Evolutionary conservation across 2,329 filamentous ascomycete species (phyloP), one percentile per base, ranked within the genome.

Genomic region (Rhytidhysteron rufulum): DNA sequence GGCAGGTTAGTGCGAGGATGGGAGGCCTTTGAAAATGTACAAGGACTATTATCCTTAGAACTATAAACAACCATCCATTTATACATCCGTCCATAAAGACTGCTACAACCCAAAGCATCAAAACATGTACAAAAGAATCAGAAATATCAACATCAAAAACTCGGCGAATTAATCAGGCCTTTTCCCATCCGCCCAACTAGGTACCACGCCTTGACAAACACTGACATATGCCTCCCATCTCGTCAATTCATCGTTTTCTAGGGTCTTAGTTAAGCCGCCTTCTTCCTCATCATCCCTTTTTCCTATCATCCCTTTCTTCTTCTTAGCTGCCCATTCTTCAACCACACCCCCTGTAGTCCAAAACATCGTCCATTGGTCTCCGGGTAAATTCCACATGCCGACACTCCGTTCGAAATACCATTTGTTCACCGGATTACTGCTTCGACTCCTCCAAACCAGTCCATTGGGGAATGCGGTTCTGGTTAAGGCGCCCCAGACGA

Each of bases 361-460:
- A 59, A 98, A 98, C 89, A 97, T 96, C 3, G 89, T 88, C 93
- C 93, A 98, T 52, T 90, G 84, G 33, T 79, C 86, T n/a, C 79
- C 81, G 1, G 78, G 74, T 27, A 98, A 69, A 68, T 94, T 93
- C 76, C 83, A 86, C 2, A 83, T 90, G 0, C 93, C 93, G 34
- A 79, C 72, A 2, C 87, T 88, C 34, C 93, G 77, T 67, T 98
- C 93, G 67, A 97, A 96, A 64, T 98, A 98, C 93, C 93, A 98
- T 62, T 96, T 96, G 61, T 98, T 98, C 4, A 98, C 93, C 0
- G 90, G 91, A 58, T 98, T 97, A 60, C 90, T 81, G 57, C 85
- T 85, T 37, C 93, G 75, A 60, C 87, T 94, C 41, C 90, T 77
- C 93, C 93, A 98, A 58, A 90, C 94, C 2, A 97, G 86, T 1